Conservation (phyloP, 495 filamentous ascomycete genomes). For the Margaritispora aquatica region DNA sequence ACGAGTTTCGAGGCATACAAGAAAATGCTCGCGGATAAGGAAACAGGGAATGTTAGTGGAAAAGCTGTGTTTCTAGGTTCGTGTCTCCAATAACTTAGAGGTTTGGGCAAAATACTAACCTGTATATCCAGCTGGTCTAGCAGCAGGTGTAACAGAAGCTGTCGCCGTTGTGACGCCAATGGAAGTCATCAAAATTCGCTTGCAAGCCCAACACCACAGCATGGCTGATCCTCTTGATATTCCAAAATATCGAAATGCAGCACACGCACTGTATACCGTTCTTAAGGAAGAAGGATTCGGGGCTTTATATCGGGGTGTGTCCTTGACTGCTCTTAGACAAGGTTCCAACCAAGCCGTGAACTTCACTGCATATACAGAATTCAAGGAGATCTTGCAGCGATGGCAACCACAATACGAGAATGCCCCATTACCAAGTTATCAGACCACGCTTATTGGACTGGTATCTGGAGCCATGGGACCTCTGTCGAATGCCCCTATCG, state of each 20-base stretch:
- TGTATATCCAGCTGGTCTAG: conserved; percentile 65
- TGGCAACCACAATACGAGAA: conserved; percentile 55
- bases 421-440: conserved; percentile 69
- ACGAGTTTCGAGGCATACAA: conserved; percentile 97
- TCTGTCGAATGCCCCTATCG: conserved; percentile 93
- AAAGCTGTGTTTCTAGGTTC: conserved; percentile 75
- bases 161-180: conserved; percentile 95
- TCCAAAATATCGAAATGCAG: conserved; percentile 95
- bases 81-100: conserved; percentile 14
- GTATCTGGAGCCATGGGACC: conserved; percentile 93
- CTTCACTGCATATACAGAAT: conserved; percentile 95
- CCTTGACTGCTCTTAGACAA: conserved; percentile 86
- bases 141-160: conserved; percentile 92
- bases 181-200: conserved; percentile 97
- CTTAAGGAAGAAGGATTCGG: conserved; percentile 83
- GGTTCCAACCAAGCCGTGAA: conserved; percentile 96
- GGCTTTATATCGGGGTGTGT: conserved; percentile 86
- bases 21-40: conserved; percentile 63
- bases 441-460: conserved; percentile 87
- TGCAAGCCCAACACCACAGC: conserved; percentile 94
- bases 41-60: conserved; percentile 63
- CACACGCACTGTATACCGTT: conserved; percentile 90
- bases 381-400: conserved; percentile 70
- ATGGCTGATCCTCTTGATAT: conserved; percentile 88
- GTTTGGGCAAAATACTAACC: neutral